These are phyloP conservation scores for Stagonosporopsis rhizophila DNA, from an alignment of 2,329 filamentous ascomycete genomes.

Conservation along the genomic window DNA sequence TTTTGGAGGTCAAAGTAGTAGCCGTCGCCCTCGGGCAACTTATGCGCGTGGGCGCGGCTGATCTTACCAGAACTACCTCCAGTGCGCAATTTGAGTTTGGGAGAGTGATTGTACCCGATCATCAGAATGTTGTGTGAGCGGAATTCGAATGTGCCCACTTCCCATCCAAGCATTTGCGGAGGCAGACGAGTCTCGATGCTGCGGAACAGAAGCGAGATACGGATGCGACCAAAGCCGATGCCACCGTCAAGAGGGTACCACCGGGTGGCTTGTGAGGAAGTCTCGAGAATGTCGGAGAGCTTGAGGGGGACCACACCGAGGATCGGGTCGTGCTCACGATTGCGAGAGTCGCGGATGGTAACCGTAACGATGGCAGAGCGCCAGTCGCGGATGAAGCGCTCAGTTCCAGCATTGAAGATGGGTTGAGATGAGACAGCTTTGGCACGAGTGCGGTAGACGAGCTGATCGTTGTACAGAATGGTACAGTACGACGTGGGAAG, in stretches of 20 bases:
- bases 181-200: conserved; percentile 86
- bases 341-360: conserved; percentile 84
- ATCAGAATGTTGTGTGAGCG: conserved; percentile 73
- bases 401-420: conserved; percentile 96
- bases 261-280: conserved; percentile 81
- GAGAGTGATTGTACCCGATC: conserved; percentile 65
- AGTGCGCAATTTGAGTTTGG: conserved; percentile 79
- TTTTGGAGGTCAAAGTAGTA: conserved; percentile 66
- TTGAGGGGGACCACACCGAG: conserved; percentile 90
- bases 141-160: conserved; percentile 94
- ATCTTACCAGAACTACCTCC: conserved; percentile 81
- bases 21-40: conserved; percentile 65
- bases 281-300: conserved; percentile 85
- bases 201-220: conserved; percentile 88
- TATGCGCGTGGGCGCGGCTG: conserved; percentile 67
- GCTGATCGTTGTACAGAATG: conserved; percentile 84
- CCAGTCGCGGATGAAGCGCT: conserved; percentile 94
- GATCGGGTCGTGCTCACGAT: conserved; percentile 93
- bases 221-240: conserved; percentile 85
- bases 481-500: conserved; percentile 94
- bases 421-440: conserved; percentile 95
- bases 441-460: conserved; percentile 90
- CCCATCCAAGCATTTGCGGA: conserved; percentile 87
- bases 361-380: conserved; percentile 84
- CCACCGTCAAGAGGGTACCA: conserved; percentile 98